Evolutionary conservation across 768 basidiomycete species (phyloP), one percentile per base, ranked within the genome.

Genomic region (Omphalotus guepiniiformis): DNA sequence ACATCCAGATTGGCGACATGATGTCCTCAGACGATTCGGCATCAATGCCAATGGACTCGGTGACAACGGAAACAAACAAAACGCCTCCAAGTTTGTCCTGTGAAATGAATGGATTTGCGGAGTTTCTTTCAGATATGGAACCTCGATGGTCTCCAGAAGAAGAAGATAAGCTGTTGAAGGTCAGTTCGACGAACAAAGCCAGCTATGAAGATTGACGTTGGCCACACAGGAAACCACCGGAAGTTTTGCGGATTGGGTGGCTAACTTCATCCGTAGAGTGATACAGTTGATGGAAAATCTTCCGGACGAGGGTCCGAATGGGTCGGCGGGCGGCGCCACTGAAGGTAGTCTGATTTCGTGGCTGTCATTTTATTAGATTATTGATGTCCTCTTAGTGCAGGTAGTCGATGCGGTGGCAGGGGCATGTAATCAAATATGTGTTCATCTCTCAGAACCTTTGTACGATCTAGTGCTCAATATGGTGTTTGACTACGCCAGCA

Each of bases 381-480:
- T 51, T 55, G 22, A 42, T 19, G 19, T 29, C 34, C 40, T 32
- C 12, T 30, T 63, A 85, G 86, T 80, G 13, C 80, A 87, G 59
- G 72, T 91, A 18, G 80, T 90, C 21, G 86, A 90, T 61, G 82
- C 84, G 9, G 85, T 90, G 18, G 78, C 78, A 23, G 76, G 80
- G 25, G 84, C 86, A 2, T 89, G 85, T 69, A 83, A 78, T 58
- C 82, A 84, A 57, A 86, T 90, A 34, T 88, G 83, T 64, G 75
- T 79, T 12, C 86, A 88, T 63, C 67, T 87, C 3, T 87, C 85
- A 0, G 83, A 83, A 34, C 73, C 79, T 2, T 69, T 93, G 18
- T 93, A 82, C 62, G 86, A 91, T 56, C 72, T 88, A 51, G 88
- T 86, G 3, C 69, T 93, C 38, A 85, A 89, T 55, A 82, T 92